Evolutionary conservation across 441 rosid genomes (phyloP), one percentile per base, ranked within the genome.

Genomic region (Corymbia calophylla): DNA sequence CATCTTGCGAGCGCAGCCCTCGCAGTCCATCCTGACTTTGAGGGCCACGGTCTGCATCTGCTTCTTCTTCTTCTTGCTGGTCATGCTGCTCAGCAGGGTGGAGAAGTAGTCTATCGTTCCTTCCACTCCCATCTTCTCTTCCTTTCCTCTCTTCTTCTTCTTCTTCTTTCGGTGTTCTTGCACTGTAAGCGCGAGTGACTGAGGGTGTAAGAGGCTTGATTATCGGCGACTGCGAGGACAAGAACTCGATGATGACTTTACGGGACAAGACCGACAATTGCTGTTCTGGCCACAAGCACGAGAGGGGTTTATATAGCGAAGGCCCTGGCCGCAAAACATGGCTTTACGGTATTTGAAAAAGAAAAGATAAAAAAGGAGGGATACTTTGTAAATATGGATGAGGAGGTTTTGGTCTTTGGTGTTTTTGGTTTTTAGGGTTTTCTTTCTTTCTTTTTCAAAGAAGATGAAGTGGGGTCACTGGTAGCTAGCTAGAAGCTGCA

Each of bases 1-100:
- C 93, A 97, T 95, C 91, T 95, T 97, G 66, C 99, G 98, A 23
- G 91, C 96, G 90, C 99, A 97, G 81, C 98, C 99, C 62, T 96
- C 96, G 48, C 99, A 97, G 88, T 97, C 99, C 95, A 97, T 97
- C 88, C 98, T 92, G 77, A 97, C 91, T 91, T 94, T 94, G 66
- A 97, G 97, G 27, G 97, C 95, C 11, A 97, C 97, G 14, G 98
- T 96, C 62, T 93, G 94, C 17, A 92, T 91, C 86, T 93, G 98
- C 93, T 94, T 96, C 98, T 90, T 96, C 91, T 92, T 96, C 91
- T 88, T 97, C 86, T 54, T 88, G 89, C 89, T 94, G 88, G 88
- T 95, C 48, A 92, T 84, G 56, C 86, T 90, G 91, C 93, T 90
- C 31, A 95, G 91, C 44, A 97, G 68, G 18, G 94, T 95, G 6